Conservation (phyloP, 2,329 filamentous ascomycete genomes). For the Paecilomyces sp. region DNA sequence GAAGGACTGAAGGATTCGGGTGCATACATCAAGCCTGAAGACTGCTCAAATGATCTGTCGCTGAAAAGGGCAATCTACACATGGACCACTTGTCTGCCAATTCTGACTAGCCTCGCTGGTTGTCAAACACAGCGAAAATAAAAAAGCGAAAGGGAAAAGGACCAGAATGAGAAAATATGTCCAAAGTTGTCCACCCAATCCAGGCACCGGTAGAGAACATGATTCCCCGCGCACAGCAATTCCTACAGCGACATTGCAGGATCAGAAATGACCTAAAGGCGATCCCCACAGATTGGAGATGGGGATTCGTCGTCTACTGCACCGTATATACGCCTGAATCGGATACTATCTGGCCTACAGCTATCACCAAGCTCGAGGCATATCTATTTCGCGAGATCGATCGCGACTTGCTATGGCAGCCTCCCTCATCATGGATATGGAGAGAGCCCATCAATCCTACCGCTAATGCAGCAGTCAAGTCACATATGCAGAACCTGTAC, state of each 20-base stretch:
- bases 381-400: constrained; percentile 9
- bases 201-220: neutral
- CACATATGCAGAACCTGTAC: neutral
- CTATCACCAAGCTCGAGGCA: constrained; percentile 9
- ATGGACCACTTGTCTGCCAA: neutral
- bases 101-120: neutral
- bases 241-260: neutral
- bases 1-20: no score
- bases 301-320: constrained; percentile 15
- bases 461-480: neutral
- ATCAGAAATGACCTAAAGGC: constrained; percentile 8
- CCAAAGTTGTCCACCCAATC: neutral
- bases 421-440: neutral
- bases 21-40: no score
- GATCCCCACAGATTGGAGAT: constrained; percentile 7
- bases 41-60: no score
- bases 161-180: neutral
- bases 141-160: neutral
- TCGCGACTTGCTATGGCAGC: neutral
- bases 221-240: neutral
- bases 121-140: neutral
- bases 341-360: constrained; percentile 8
- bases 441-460: neutral
- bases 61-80: no score
- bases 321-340: constrained; percentile 16